These are phyloP conservation scores for Penicillium sp. DNA, from an alignment of 2,329 filamentous ascomycete species.

Conservation along the genomic window DNA sequence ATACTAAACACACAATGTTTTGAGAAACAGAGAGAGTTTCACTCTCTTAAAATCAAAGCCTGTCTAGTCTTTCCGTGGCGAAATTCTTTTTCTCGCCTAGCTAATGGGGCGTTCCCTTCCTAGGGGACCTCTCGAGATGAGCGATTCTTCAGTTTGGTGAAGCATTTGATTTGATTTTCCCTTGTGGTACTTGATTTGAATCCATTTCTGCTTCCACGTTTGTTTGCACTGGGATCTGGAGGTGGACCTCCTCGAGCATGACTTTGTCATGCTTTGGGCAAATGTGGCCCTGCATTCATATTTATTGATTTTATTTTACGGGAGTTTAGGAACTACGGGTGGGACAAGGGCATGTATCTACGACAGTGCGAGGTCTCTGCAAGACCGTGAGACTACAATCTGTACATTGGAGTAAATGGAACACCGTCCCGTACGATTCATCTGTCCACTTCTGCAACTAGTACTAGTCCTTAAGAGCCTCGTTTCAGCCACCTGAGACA, in stretches of 20 bases:
- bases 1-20: conserved; percentile 32
- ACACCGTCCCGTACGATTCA: not conserved
- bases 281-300: not conserved
- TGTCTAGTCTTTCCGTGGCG: too few relatives aligned
- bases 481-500: not conserved
- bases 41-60: too few relatives aligned
- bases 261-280: not conserved
- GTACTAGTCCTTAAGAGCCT: not conserved
- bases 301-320: not conserved
- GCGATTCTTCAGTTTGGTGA: too few relatives aligned
- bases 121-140: too few relatives aligned
- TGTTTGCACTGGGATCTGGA: not conserved
- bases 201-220: conserved; percentile 1
- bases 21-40: not conserved
- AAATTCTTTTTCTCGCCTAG: too few relatives aligned
- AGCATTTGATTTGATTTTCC: conserved; percentile 3
- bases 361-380: conserved; percentile 1
- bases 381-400: conserved; percentile 1
- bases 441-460: too few relatives aligned
- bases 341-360: conserved; percentile 7
- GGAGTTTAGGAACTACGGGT: conserved; percentile 2
- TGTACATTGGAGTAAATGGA: conserved; percentile 6
- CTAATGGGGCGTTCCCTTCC: too few relatives aligned
- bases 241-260: not conserved
- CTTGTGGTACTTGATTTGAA: not conserved